Base-by-base conservation (phyloP, 495 filamentous ascomycete genomes). In the Daldinia caldariorum region DNA sequence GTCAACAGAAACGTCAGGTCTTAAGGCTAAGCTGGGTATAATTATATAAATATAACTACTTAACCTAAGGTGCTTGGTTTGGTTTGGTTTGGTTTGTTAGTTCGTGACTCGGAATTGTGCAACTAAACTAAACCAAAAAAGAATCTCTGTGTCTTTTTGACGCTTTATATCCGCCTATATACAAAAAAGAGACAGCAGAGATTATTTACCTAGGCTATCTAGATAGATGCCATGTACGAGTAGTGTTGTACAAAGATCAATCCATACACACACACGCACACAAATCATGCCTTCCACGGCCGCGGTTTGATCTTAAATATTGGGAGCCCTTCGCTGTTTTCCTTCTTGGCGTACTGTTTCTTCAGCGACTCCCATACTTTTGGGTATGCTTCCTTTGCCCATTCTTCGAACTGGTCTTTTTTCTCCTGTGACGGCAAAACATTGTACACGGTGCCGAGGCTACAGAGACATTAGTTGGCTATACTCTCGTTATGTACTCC, bases 361-460 rank as follows among this genome's bases (percentile, higher is more conserved):
- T 84, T 83, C 58, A 97, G 74, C 56, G 88, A 83, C 16, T 73
- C 75, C 93, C 94, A 97, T 5, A 84, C 77, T 34, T 84, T 82
- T 0, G 91, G 90, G 74, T 93, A 92, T 35, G 84, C 82, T 12
- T 84, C 77, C 62, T 82, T 83, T 7, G 89, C 88, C 92, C 92
- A 97, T 32, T 84, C 78, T 74, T 91, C 88, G 45, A 97, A 87
- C 43, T 87, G 76, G n/a, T 84, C 79, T 73, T 93, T 91, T 73
- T 83, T 83, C 39, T 84, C 82, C 34, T 84, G 72, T 18, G 84
- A 84, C 0, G 85, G 87, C 4, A 90, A 83, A 1, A 87, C 89
- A 70, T 94, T 94, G 74, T 90, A 94, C 61, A 94, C 84, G 10
- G 88, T 82, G 14, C 88, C 91, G 50, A 94, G 79, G 32, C 91